Base-by-base conservation (phyloP, 2,329 filamentous ascomycete species). In the Chaetomiaceae sp. region DNA sequence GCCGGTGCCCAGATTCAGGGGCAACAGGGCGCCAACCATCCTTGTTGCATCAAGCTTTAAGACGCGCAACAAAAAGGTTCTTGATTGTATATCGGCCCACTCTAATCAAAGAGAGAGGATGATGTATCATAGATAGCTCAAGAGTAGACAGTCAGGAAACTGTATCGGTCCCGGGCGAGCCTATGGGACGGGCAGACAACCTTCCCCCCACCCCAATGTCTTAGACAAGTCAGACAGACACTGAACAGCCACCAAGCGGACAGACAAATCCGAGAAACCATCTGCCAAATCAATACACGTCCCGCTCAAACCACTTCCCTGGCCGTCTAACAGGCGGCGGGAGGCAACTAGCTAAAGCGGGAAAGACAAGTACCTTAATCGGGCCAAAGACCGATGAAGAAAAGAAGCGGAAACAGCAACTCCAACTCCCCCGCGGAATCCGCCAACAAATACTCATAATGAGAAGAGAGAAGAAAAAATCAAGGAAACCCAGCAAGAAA, bases 401-500 rank as follows among this genome's bases (percentile, higher is more conserved):
- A 5, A 37, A 35, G 8, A 35, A 25, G 25, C 30, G 27, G 21
- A 38, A 38, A 46, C 21, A 19, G 10, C 6, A 41, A 48, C 45
- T 48, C 45, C 45, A 25, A 41, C 45, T 33, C 45, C 35, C 37
- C 25, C 35, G 16, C 23, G 25, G n/a, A 41, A 23, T 39, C 27
- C 34, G 37, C 37, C 45, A 41, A 35, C 16, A 27, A 27, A n/a
- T n/a, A n/a, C n/a, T n/a, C n/a, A n/a, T n/a, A n/a, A n/a, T n/a
- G n/a, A n/a, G n/a, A n/a, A n/a, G n/a, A n/a, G n/a, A n/a, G n/a
- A n/a, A n/a, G n/a, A n/a, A n/a, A n/a, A n/a, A n/a, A n/a, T n/a
- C 37, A 23, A n/a, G n/a, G n/a, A 38, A 44, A 10, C 34, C 41
- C 14, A 34, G 23, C n/a, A 20, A 38, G 20, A 31, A 12, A 17